A percentile compares a stretch with the other conserved stretches of the same genome.
Conservation (phyloP, 2,329 filamentous ascomycete species). For the Alternaria ethzedia region DNA sequence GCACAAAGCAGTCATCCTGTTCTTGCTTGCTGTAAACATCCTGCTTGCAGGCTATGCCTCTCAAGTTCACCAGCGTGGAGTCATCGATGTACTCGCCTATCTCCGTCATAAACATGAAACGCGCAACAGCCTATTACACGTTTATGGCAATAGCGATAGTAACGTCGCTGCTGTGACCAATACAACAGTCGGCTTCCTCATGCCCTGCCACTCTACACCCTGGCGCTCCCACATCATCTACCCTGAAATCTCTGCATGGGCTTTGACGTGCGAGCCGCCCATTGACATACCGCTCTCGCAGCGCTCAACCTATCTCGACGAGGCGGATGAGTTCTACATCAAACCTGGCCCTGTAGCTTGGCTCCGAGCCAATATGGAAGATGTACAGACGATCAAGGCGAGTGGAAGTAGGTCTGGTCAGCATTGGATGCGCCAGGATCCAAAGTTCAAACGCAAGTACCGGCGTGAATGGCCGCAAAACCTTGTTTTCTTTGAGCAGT, state of each 20-base stretch:
- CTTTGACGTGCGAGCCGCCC: slow-evolving; percentile 89
- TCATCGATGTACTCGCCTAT: slow-evolving; percentile 75
- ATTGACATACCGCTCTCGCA: slow-evolving; percentile 68
- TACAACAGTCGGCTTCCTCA: slow-evolving; percentile 77
- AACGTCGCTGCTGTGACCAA: slow-evolving; percentile 8
- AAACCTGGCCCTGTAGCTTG: slow-evolving; percentile 57
- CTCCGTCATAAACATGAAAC: slow-evolving; percentile 75
- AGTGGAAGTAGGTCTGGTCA: slow-evolving; percentile 27
- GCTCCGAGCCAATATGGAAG: slow-evolving; percentile 53
- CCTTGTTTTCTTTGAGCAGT: slow-evolving; percentile 63
- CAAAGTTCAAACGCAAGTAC: slow-evolving; percentile 24
- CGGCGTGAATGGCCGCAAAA: slow-evolving; percentile 52
- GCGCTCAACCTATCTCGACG: slow-evolving; percentile 77
- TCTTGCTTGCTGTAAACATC: slow-evolving; percentile 69
- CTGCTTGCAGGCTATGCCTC: slow-evolving; percentile 76
- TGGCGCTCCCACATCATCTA: slow-evolving; percentile 90
- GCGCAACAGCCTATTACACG: slow-evolving; percentile 29
- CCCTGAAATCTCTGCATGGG: slow-evolving; percentile 77
- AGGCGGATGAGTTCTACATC: slow-evolving; percentile 89
- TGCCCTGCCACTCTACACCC: slow-evolving; percentile 94
- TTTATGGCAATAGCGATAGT: slow-evolving; percentile 49
- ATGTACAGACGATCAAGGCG: slow-evolving; percentile 27
- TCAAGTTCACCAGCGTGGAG: slow-evolving; percentile 76
- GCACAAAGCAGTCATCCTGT: slow-evolving; percentile 60
- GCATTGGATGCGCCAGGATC: slow-evolving; percentile 33